phyloP scores from a whole-genome alignment of 805 yeast species.

The Pichia kluyveri region DNA sequence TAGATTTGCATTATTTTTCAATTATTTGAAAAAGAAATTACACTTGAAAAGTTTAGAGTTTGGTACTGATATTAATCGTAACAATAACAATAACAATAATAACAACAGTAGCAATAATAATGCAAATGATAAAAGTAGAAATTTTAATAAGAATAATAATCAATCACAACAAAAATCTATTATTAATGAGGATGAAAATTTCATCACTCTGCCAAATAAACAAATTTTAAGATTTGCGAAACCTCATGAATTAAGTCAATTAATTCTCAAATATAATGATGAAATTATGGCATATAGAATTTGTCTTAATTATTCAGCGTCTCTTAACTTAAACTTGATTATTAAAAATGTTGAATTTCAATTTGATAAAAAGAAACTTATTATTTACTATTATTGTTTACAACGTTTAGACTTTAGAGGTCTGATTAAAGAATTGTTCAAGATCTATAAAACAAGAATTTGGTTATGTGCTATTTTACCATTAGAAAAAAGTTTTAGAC shows the following conservation, averaged over 20 bases:
- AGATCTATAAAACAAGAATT: conserved; percentile 68
- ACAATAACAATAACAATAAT: conserved; percentile 1
- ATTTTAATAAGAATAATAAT: not conserved
- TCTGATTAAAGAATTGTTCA: conserved; percentile 63
- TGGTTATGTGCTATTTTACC: conserved; percentile 72
- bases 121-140: conserved; percentile 9
- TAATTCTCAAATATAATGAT: conserved; percentile 57
- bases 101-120: conserved; percentile 2
- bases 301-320: conserved; percentile 38
- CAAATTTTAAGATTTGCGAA: conserved; percentile 72
- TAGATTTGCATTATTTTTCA: conserved; percentile 60
- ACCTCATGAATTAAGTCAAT: conserved; percentile 54
- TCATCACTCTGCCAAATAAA: conserved; percentile 66
- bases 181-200: conserved; percentile 48
- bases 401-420: conserved; percentile 68
- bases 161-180: conserved; percentile 17
- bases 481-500: conserved; percentile 25
- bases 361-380: conserved; percentile 69
- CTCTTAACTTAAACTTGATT: conserved; percentile 39
- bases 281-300: conserved; percentile 65
- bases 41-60: conserved; percentile 46
- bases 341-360: conserved; percentile 74
- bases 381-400: conserved; percentile 57
- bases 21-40: conserved; percentile 64
- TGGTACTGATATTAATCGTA: conserved; percentile 21